These are phyloP conservation scores for Fusarium oligoseptatum DNA, from an alignment of 2,329 filamentous ascomycete species.

Conservation along the genomic window DNA sequence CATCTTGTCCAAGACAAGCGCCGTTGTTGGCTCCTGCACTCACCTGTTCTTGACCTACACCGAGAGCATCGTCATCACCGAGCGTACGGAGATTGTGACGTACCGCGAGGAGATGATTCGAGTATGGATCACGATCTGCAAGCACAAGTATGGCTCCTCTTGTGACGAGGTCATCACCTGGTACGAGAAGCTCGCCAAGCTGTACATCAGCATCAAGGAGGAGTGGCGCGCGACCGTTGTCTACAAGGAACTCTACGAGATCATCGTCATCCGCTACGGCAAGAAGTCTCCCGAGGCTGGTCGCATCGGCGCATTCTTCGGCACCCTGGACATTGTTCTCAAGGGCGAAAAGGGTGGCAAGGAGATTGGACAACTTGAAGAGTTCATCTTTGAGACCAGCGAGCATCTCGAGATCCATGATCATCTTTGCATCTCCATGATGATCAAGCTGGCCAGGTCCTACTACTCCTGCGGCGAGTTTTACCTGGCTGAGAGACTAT, in stretches of 20 bases:
- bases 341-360: constrained; percentile 43
- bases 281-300: constrained; percentile 49
- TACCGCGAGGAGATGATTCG: constrained; percentile 56
- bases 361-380: constrained; percentile 49
- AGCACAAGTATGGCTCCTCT: constrained; percentile 49
- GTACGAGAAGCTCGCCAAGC: constrained; percentile 52
- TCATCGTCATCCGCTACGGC: constrained; percentile 50
- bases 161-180: constrained; percentile 55
- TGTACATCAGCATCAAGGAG: constrained; percentile 54
- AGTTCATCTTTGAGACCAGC: constrained; percentile 52
- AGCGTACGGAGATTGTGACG: constrained; percentile 52
- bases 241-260: constrained; percentile 52
- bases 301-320: constrained; percentile 49
- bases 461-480: constrained; percentile 52
- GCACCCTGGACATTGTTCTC: constrained; percentile 52
- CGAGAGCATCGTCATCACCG: constrained; percentile 50
- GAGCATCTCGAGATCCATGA: constrained; percentile 52
- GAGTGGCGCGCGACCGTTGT: constrained; percentile 49
- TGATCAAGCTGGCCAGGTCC: constrained; percentile 51
- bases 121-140: constrained; percentile 55
- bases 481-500: constrained; percentile 54
- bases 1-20: constrained; percentile 50
- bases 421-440: constrained; percentile 50
- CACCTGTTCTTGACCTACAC: constrained; percentile 53
- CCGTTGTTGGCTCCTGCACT: constrained; percentile 52